Base-by-base conservation (phyloP, 805 yeast species). In the Diddensiella transvaalensis region DNA sequence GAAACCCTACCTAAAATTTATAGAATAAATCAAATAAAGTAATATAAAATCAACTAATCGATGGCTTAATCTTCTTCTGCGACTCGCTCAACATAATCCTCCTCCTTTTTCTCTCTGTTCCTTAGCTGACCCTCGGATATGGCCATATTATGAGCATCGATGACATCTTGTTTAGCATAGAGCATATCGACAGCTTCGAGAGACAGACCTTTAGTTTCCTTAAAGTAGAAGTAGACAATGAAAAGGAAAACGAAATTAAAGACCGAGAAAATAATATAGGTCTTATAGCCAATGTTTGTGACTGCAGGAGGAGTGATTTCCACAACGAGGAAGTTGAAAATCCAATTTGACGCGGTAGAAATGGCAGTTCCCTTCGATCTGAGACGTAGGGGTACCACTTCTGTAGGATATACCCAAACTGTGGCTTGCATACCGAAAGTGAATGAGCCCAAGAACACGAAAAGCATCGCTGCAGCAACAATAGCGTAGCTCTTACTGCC, bases 391-490 rank as follows among this genome's bases (percentile, higher is more conserved):
- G 96, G 96, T 36, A 87, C 75, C 42, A 89, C 86, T 67, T 87
- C 96, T 52, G 85, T 82, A 58, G 88, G 86, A 65, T 83, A 79
- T 36, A 82, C 66, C 96, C 96, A 87, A 5, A 93, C 91, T 44
- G 87, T 79, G 3, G 96, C 95, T 8, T 96, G 96, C 93, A 95
- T 87, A 49, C 89, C 81, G 58, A 79, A 79, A 15, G 95, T 96
- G 67, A 88, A 88, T 44, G 66, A 65, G 1, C 91, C 84, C 60
- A 86, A 87, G 69, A 2, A 87, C 95, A 33, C 87, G 93, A 48
- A 79, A 62, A 22, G 71, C 69, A 17, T 91, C 82, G 3, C 91
- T 83, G 48, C 69, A 48, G 17, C 73, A 19, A 48, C 62, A 40
- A 48, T 47, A 6, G 64, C 62, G 21, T 26, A 46, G 11, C 18